Base-by-base conservation (phyloP, 2,329 filamentous ascomycete genomes). In the Calonectria pseudoreteaudii region DNA sequence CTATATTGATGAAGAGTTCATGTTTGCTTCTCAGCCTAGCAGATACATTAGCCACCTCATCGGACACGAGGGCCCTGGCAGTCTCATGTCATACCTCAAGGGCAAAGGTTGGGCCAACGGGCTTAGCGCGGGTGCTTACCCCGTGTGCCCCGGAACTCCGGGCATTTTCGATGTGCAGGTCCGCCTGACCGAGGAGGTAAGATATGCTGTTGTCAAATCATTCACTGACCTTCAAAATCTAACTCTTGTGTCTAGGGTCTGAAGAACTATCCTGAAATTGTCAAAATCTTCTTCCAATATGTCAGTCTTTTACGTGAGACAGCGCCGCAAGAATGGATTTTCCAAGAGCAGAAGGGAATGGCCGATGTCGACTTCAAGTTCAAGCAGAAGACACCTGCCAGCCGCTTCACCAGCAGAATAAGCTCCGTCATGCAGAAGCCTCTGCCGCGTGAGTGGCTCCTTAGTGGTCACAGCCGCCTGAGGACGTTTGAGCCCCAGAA, bases 301-400 rank as follows among this genome's bases (percentile, higher is more conserved):
- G 92, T 98, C 75, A 92, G 95, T 14, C 91, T 99, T 83, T 90
- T 99, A 70, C 92, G 92, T 75, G 94, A 98, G 80, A 89, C 90
- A 3, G 91, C 93, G 7, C 96, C 96, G 0, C 93, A 97, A 78
- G 89, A 97, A 83, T 98, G 97, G 97, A 95, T 98, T 72, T 96
- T 97, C 73, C 91, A 98, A 38, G 97, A 99, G 85, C 94, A 97
- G 84, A 96, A 95, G 84, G 93, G 93, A 44, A 92, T 98, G 86
- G 93, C 94, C 56, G 96, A 98, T 78, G 95, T 98, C 16, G 94
- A 98, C 79, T 99, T 99, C 88, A 94, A 94, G 77, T 99, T 98
- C 86, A 95, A 93, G 85, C 95, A 98, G 83, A 98, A 98, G 87
- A 94, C 93, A 2, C 95, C 94, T 1, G 95, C 96, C 2, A 97